A percentile compares a stretch with the other conserved stretches of the same genome.
Conservation (phyloP, 129 eudicot species). For the Artemisia argyi region DNA sequence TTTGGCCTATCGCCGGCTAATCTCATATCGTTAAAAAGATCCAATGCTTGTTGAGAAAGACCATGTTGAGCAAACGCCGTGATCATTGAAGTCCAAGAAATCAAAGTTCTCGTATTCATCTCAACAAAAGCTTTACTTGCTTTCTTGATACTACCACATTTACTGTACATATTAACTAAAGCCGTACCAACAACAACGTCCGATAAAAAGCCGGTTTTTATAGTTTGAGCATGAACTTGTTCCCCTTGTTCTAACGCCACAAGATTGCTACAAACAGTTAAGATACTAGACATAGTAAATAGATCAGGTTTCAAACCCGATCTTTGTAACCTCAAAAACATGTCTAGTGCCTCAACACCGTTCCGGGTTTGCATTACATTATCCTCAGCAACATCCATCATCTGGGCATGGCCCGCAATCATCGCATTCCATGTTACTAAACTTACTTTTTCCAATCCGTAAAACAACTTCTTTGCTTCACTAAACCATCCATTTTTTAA, state of each 20-base stretch:
- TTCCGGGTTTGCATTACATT: conserved; percentile 46
- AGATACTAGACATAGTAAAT: conserved; percentile 69
- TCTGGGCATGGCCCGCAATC: conserved; percentile 90
- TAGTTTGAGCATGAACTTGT: conserved; percentile 73
- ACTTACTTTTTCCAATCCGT: conserved; percentile 53
- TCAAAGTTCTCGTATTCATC: conserved; percentile 70
- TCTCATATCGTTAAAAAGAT: conserved; percentile 86
- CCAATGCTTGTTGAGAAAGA: conserved; percentile 54
- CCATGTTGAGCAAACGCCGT: conserved; percentile 83
- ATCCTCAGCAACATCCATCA: conserved; percentile 56
- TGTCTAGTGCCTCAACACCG: conserved; percentile 73
- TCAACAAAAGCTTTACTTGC: conserved; percentile 84
- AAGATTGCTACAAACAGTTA: conserved; percentile 69
- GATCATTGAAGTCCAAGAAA: conserved; percentile 95
- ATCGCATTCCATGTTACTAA: conserved; percentile 88
- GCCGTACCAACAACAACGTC: conserved; percentile 91
- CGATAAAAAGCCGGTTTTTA: conserved; percentile 61
- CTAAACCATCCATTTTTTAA: conserved; percentile 55
- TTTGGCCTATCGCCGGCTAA: conserved; percentile 74
- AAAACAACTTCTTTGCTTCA: conserved; percentile 74
- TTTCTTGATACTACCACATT: conserved; percentile 72
- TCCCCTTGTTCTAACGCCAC: conserved; percentile 88
- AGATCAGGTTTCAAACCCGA: conserved; percentile 75
- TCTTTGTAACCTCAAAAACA: conserved; percentile 51
- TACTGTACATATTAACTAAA: conserved; percentile 79